Evolutionary conservation across 352 stramenopile genomes (phyloP).

Genomic region (Phytophthora macrochlamydospora): DNA sequence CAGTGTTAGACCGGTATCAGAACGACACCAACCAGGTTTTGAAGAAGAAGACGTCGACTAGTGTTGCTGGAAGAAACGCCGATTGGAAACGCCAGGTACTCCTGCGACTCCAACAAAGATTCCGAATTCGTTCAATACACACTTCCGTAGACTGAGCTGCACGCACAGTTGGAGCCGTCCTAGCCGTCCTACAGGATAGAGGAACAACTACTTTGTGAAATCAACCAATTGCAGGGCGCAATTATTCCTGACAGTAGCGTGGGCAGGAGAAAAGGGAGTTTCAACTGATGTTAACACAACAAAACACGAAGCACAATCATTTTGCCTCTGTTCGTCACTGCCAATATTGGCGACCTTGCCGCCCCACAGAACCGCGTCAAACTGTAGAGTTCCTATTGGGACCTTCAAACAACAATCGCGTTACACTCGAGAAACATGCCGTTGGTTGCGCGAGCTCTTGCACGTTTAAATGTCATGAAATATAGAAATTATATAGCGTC

Average conservation of each 20-base stretch:
- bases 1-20: background rate
- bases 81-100: background rate
- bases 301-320: background rate
- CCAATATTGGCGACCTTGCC: too few relatives aligned
- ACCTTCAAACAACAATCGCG: too few relatives aligned
- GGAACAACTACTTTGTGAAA: conserved; percentile 11
- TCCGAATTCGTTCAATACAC: background rate
- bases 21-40: background rate
- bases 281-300: background rate
- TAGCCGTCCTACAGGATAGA: background rate
- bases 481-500: too few relatives aligned
- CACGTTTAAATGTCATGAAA: too few relatives aligned
- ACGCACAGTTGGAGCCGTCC: conserved; percentile 9
- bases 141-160: conserved; percentile 3
- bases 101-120: background rate
- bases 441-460: too few relatives aligned
- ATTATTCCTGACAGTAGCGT: background rate
- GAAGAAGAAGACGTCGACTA: background rate
- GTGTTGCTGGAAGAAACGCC: background rate
- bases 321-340: too few relatives aligned
- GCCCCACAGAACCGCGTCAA: too few relatives aligned
- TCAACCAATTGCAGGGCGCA: conserved; percentile 2
- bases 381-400: too few relatives aligned
- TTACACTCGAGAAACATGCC: too few relatives aligned
- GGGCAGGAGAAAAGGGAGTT: background rate